phyloP scores from a whole-genome alignment of 768 basidiomycete species.

The Psilocybe tampanensis region DNA sequence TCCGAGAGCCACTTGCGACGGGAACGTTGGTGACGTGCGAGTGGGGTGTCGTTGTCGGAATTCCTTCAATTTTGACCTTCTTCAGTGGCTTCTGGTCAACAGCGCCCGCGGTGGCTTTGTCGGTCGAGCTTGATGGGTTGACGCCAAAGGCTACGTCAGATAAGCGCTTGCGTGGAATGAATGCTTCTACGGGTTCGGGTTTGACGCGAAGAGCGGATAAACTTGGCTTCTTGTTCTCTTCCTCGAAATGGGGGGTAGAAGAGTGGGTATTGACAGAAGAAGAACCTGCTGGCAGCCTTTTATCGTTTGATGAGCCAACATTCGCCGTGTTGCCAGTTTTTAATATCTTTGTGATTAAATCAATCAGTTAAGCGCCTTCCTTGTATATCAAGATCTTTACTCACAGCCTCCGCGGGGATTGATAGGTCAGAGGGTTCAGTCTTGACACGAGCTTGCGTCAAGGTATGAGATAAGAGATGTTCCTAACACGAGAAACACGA shows the following conservation, averaged over 20 bases:
- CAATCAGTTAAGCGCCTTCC: slow-evolving; percentile 11
- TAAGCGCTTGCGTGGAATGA: slow-evolving; percentile 39
- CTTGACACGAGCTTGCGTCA: slow-evolving; percentile 5
- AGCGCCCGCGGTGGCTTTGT: not conserved
- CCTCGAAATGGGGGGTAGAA: not conserved
- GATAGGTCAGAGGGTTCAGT: not conserved
- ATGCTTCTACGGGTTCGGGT: slow-evolving; percentile 28
- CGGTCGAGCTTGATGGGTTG: not conserved
- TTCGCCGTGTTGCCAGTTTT: not conserved
- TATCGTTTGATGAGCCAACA: slow-evolving; percentile 1
- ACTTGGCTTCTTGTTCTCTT: not conserved
- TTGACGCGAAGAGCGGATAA: slow-evolving; percentile 22
- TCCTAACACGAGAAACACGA: slow-evolving; percentile 4
- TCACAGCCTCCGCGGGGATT: not conserved
- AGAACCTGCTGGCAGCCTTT: not conserved
- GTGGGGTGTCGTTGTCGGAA: slow-evolving; percentile 24
- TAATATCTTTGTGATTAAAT: not conserved
- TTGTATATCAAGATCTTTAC: not conserved
- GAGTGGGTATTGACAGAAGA: not conserved
- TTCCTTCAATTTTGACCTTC: slow-evolving; percentile 29
- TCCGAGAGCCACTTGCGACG: slow-evolving; percentile 1
- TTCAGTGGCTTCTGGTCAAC: slow-evolving; percentile 13
- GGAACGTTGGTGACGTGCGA: slow-evolving; percentile 16
- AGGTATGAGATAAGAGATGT: slow-evolving; percentile 15
- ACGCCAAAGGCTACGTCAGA: slow-evolving; percentile 28